Conservation (phyloP, 768 basidiomycete genomes). For the Termitomyces sp. region DNA sequence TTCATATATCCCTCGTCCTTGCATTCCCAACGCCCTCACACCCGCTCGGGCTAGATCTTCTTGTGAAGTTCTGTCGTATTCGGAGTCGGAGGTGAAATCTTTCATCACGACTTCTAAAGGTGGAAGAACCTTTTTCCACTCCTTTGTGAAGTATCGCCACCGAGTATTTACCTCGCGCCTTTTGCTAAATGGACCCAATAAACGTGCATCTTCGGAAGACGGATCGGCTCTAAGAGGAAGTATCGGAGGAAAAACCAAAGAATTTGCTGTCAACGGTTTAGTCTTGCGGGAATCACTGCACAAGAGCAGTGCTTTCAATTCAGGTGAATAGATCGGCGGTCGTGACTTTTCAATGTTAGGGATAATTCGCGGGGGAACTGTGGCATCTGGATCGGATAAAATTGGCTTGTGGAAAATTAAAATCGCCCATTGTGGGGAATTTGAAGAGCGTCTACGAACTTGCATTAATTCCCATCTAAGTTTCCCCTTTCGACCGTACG, state of each 20-base stretch:
- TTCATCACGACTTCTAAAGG: slow-evolving; percentile 52
- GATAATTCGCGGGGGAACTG: slow-evolving; percentile 49
- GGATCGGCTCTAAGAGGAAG: slow-evolving; percentile 60
- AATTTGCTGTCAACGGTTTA: slow-evolving; percentile 39
- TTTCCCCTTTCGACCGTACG: slow-evolving; percentile 76
- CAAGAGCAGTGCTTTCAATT: slow-evolving; percentile 61
- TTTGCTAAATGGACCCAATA: slow-evolving; percentile 69
- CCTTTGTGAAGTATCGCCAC: slow-evolving; percentile 58
- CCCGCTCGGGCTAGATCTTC: slow-evolving; percentile 20
- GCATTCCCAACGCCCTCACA: slow-evolving; percentile 40
- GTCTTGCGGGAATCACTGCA: slow-evolving; percentile 45
- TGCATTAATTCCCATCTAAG: slow-evolving; percentile 67
- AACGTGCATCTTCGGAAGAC: slow-evolving; percentile 52
- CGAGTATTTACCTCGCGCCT: slow-evolving; percentile 73
- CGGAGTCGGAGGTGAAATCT: slow-evolving; percentile 11
- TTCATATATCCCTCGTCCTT: slow-evolving; percentile 40
- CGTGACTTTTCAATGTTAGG: slow-evolving; percentile 48
- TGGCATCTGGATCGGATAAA: slow-evolving; percentile 42
- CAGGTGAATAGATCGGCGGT: slow-evolving; percentile 66
- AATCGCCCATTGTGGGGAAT: neutral
- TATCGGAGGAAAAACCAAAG: slow-evolving; percentile 49
- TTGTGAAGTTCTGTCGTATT: slow-evolving; percentile 6
- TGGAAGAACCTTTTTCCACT: slow-evolving; percentile 55
- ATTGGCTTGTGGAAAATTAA: slow-evolving; percentile 44
- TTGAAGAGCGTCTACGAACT: slow-evolving; percentile 36